These are phyloP conservation scores for Arabidopsis thaliana DNA, from an alignment of 345 rosid genomes.

Conservation along the genomic window DNA sequence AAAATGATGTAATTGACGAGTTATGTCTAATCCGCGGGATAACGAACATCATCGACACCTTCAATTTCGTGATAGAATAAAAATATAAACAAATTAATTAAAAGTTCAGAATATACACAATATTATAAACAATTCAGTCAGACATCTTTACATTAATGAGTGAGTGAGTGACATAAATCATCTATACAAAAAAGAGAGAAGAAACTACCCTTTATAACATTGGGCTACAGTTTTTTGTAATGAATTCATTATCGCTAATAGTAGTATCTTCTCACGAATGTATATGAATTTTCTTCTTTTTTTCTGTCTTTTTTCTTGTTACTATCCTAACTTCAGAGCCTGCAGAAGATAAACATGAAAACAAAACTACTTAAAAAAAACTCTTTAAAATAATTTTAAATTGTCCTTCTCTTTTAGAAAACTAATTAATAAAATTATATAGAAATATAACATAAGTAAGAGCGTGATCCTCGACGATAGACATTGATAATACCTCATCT, in stretches of 20 bases:
- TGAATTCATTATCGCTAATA: not conserved
- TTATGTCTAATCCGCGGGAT: not conserved
- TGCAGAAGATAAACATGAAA: slow-evolving; percentile 25
- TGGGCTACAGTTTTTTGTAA: not conserved
- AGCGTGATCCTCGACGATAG: slow-evolving; percentile 14
- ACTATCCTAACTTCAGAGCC: slow-evolving; percentile 8
- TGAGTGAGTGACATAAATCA: not conserved
- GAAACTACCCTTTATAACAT: not conserved
- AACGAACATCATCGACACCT: not conserved
- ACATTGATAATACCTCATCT: slow-evolving; percentile 15
- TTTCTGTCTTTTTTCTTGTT: not conserved
- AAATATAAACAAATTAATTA: not conserved
- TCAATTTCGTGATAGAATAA: not conserved
- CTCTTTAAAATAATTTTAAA: not conserved
- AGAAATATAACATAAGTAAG: slow-evolving; percentile 2
- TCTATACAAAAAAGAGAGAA: not conserved
- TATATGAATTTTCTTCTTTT: not conserved
- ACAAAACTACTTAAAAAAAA: not conserved
- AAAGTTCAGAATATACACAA: not conserved
- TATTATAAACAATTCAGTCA: not conserved
- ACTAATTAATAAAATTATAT: not conserved
- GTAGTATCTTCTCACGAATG: not conserved
- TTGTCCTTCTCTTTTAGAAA: not conserved
- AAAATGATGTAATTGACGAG: not conserved
- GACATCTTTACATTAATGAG: slow-evolving; percentile 7